Evolutionary conservation across 768 basidiomycete species (phyloP), one percentile per base, ranked within the genome.

Genomic region (Coprinopsis marcescibilis): DNA sequence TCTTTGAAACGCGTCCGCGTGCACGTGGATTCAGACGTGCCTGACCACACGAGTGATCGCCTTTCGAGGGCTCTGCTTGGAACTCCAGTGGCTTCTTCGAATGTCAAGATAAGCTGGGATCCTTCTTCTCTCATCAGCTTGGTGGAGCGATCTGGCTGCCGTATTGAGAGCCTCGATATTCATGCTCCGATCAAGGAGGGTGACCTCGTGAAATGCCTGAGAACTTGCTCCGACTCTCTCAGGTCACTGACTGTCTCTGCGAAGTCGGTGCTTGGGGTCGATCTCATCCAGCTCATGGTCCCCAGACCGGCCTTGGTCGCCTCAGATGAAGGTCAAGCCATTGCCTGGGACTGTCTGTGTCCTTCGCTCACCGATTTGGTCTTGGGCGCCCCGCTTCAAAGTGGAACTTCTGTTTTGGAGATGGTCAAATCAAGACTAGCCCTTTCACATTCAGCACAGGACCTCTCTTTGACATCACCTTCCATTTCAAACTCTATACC

Each of bases 1-100:
- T 53, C 61, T 20, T 49, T 66, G 37, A 57, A 56, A 21, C 58
- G 60, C 43, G 63, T 66, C 15, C 59, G 61, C 14, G 63, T 66
- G 37, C 59, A 62, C 34, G 45, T 57, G 23, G 61, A 62, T 30
- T 19, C 23, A 42, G 55, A 53, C 39, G 55, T 49, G 37, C 41
- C 43, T 37, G 49, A 47, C 35, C 21, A 38, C 14, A 34, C 38
- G 21, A 40, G 33, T 23, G 30, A 27, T 19, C 51, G 48, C 42
- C 37, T 35, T 34, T 45, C 49, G 6, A 49, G 48, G 37, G 24
- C 38, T 8, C 17, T 40, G 5, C 17, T 40, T 8, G 38, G 20
- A 15, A 8, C 25, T 5, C 21, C 38, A 5, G 5, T 23, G 8
- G 8, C 35, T 17, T 11, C 10, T 10, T 8, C 35, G 12, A 36